Conservation (phyloP, 2,329 filamentous ascomycete genomes). For the Ceratocystis harringtonii region DNA sequence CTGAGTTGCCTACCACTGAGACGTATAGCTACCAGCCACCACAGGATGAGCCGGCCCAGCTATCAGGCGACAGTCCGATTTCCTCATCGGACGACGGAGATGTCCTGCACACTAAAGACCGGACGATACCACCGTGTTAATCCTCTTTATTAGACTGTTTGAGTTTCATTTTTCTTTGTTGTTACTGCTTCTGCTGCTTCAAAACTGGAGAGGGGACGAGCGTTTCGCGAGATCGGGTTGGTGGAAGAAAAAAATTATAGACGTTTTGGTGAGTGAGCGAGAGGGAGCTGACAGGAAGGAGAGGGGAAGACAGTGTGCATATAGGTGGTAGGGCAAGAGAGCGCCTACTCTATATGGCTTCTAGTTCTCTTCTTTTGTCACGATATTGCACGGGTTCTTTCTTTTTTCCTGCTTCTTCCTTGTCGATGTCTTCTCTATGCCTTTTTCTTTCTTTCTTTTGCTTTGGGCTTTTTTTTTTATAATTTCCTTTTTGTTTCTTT, state of each 20-base stretch:
- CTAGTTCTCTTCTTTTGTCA: too few relatives aligned
- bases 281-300: neutral
- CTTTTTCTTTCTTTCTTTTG: neutral
- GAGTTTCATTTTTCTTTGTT: too few relatives aligned
- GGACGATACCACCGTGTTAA: neutral
- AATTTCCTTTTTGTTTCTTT: neutral
- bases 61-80: conserved; percentile 2
- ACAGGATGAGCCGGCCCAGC: conserved; percentile 7
- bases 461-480: neutral
- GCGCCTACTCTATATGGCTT: too few relatives aligned
- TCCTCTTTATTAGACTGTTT: neutral
- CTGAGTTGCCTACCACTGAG: conserved; percentile 2
- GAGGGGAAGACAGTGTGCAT: too few relatives aligned
- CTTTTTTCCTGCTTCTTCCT: neutral
- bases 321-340: too few relatives aligned
- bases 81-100: neutral
- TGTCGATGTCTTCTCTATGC: neutral
- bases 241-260: too few relatives aligned
- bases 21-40: conserved; percentile 7
- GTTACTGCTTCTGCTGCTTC: too few relatives aligned
- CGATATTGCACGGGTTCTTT: neutral
- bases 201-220: too few relatives aligned
- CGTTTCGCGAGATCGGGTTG: too few relatives aligned
- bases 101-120: neutral
- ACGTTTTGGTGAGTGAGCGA: neutral